Evolutionary conservation across 345 rosid species (phyloP).

Genomic region (Eucalyptus polybractea): DNA sequence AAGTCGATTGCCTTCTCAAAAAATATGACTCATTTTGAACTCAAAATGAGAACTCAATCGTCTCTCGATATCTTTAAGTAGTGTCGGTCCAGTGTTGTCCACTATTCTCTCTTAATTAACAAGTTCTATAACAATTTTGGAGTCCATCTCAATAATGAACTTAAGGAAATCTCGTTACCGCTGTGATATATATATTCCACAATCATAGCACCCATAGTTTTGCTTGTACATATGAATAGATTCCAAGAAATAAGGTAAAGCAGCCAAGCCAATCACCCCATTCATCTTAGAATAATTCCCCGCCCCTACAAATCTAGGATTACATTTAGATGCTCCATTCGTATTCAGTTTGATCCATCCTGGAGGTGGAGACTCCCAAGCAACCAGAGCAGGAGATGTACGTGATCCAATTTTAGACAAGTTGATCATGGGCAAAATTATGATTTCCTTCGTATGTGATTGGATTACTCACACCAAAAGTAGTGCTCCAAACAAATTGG

Average conservation of each 20-base stretch:
- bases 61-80: not conserved
- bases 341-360: rapidly evolving
- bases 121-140: too few species aligned
- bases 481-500: not conserved
- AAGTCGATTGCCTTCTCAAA: rapidly evolving
- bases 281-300: rapidly evolving
- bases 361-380: rapidly evolving
- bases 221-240: not conserved
- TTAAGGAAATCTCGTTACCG: not conserved
- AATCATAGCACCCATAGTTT: not conserved
- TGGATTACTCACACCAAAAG: not conserved
- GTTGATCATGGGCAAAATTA: too few species aligned
- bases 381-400: not conserved
- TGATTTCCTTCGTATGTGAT: not conserved
- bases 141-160: not conserved
- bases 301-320: rapidly evolving
- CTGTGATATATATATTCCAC: too few species aligned
- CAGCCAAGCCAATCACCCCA: not conserved
- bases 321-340: not conserved
- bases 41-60: not conserved
- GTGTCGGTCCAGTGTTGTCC: not conserved
- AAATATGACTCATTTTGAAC: not conserved
- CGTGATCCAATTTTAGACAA: not conserved
- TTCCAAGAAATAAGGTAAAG: not conserved
- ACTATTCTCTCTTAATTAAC: not conserved